A percentile compares a stretch with the other conserved stretches of the same genome.
Conservation (phyloP, 805 yeast species). For the Metschnikowia orientalis region DNA sequence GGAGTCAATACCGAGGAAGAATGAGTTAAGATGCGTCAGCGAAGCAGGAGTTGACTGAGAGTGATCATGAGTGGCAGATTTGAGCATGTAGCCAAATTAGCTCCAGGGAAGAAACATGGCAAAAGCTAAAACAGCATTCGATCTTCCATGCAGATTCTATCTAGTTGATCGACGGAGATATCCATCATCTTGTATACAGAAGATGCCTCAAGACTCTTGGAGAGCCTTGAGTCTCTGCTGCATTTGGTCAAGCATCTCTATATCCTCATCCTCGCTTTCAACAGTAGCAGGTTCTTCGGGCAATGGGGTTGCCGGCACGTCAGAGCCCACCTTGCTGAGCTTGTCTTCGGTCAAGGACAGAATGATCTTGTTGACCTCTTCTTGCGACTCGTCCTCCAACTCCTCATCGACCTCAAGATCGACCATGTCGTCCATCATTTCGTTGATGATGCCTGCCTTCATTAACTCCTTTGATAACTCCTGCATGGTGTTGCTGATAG, state of each 20-base stretch:
- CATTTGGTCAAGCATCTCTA: conserved; percentile 77
- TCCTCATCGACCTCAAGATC: conserved; percentile 64
- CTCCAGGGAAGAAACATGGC: too few relatives aligned
- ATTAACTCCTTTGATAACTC: conserved; percentile 82
- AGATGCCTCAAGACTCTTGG: conserved; percentile 37
- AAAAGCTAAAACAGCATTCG: too few relatives aligned
- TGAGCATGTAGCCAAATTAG: too few relatives aligned
- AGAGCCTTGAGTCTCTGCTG: conserved; percentile 81
- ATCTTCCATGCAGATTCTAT: too few relatives aligned
- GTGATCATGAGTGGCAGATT: too few relatives aligned
- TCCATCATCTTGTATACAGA: not conserved
- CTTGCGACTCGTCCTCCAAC: conserved; percentile 61
- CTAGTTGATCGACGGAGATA: not conserved
- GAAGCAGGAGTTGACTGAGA: too few relatives aligned
- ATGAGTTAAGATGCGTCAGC: too few relatives aligned
- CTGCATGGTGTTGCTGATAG: conserved; percentile 74
- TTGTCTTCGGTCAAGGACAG: conserved; percentile 38
- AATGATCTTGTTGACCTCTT: conserved; percentile 58
- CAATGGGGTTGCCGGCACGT: conserved; percentile 29
- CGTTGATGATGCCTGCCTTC: conserved; percentile 83
- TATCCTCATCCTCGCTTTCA: conserved; percentile 60
- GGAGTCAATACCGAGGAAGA: too few relatives aligned
- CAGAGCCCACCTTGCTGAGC: conserved; percentile 31
- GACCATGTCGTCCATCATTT: conserved; percentile 89
- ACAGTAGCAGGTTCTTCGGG: conserved; percentile 15